Conservation (phyloP, 2,329 filamentous ascomycete genomes). For the Fusarium sp. region DNA sequence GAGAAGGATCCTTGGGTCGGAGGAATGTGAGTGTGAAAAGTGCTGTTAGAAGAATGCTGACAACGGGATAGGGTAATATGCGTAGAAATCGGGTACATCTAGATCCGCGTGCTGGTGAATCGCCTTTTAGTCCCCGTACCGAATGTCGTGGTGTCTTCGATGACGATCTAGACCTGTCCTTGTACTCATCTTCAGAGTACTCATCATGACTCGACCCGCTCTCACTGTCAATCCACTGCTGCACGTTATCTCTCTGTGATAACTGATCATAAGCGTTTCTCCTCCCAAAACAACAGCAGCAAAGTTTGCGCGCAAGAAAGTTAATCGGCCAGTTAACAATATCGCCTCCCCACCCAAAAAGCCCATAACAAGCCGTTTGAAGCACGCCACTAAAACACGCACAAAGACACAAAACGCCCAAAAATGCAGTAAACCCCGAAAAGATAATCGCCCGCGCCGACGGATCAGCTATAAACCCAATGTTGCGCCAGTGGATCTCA, state of each 20-base stretch:
- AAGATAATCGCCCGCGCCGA: conserved; percentile 50
- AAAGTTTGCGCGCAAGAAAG: conserved; percentile 19
- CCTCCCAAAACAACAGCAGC: conserved; percentile 2
- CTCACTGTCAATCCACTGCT: conserved; percentile 11
- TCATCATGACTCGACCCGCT: background rate
- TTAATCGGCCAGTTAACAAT: conserved; percentile 46
- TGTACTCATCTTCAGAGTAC: conserved; percentile 19
- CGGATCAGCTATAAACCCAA: conserved; percentile 49
- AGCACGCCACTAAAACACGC: conserved; percentile 42
- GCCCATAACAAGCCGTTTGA: conserved; percentile 43
- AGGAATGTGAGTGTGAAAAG: conserved; percentile 43
- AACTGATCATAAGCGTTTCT: conserved; percentile 19
- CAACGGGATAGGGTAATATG: conserved; percentile 35
- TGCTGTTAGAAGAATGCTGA: conserved; percentile 42
- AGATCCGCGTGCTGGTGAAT: background rate
- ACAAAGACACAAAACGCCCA: conserved; percentile 33
- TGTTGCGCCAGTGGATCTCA: conserved; percentile 53
- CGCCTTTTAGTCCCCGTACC: background rate
- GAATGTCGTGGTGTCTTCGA: background rate
- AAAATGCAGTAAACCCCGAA: conserved; percentile 48
- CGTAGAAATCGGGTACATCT: conserved; percentile 13
- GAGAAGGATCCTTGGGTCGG: conserved; percentile 49
- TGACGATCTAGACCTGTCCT: conserved; percentile 18
- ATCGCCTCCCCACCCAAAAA: conserved; percentile 47
- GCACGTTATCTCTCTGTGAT: conserved; percentile 7